Conservation (phyloP, 768 basidiomycete genomes). For the Baorangia bicolor region DNA sequence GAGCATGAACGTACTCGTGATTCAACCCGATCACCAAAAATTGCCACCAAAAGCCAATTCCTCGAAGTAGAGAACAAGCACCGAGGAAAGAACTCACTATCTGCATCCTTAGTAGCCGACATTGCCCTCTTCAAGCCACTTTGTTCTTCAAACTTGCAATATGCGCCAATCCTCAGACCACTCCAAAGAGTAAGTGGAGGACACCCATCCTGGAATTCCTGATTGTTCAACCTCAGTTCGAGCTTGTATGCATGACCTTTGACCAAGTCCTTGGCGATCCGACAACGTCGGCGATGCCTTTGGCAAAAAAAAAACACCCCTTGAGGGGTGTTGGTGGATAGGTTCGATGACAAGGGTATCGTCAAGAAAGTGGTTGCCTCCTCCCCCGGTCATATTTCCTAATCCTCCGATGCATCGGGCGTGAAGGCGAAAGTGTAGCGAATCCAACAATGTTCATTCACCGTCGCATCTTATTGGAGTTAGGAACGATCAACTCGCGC, state of each 20-base stretch:
- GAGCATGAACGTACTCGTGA: neutral
- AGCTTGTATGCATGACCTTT: neutral
- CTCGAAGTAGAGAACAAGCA: neutral
- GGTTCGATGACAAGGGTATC: neutral
- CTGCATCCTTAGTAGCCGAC: neutral
- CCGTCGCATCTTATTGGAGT: neutral
- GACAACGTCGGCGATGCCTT: neutral
- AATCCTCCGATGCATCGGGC: neutral
- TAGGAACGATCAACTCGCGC: neutral
- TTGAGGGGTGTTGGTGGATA: too few relatives aligned
- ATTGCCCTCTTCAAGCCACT: neutral
- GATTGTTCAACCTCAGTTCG: neutral
- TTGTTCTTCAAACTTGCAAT: neutral
- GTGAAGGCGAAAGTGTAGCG: neutral
- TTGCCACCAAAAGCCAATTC: neutral
- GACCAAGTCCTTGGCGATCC: neutral
- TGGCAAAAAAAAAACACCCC: neutral
- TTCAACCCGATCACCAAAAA: neutral
- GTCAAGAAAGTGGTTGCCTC: neutral
- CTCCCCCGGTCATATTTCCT: neutral
- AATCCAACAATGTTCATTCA: neutral
- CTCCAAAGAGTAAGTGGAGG: too few relatives aligned
- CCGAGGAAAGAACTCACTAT: neutral
- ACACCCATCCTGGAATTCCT: too few relatives aligned
- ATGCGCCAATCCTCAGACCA: too few relatives aligned